Evolutionary conservation across 2,329 filamentous ascomycete genomes (phyloP).

Genomic region (Chrysosporium queenslandicum): DNA sequence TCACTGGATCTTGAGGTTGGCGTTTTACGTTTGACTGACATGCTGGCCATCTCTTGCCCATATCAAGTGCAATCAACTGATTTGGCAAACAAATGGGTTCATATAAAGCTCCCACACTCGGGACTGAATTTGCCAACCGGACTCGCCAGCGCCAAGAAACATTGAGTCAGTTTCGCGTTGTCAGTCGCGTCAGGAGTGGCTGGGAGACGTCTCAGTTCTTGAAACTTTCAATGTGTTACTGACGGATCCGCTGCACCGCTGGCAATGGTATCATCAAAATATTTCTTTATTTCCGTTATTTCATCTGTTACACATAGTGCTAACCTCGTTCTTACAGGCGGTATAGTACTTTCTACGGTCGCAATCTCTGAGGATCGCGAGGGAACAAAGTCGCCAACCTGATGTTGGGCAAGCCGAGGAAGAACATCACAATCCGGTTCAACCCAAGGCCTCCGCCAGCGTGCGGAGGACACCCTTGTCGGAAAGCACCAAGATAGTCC

Average conservation of each 20-base stretch:
- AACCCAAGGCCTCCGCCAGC: conserved; percentile 56
- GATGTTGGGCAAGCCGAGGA: conserved; percentile 55
- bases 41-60: not conserved
- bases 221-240: no score
- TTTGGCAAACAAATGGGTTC: no score
- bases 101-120: no score
- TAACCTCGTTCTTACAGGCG: conserved; percentile 1
- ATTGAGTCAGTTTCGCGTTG: no score
- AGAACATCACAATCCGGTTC: conserved; percentile 58
- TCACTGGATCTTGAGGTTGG: conserved; percentile 5
- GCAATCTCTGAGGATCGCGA: conserved; percentile 49
- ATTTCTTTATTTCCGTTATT: not conserved
- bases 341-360: conserved; percentile 26
- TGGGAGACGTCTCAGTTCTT: no score
- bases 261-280: not conserved
- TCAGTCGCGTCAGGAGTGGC: no score
- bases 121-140: no score
- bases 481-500: conserved; percentile 56
- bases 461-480: conserved; percentile 55
- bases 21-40: conserved; percentile 15
- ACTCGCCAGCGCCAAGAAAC: not conserved
- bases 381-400: conserved; percentile 54
- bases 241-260: no score
- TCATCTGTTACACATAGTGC: not conserved
- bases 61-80: not conserved